Percentiles rank a stretch among this genome's conserved stretches.
phyloP scores from a whole-genome alignment of 192 early-diverging fungal species.

The Coemansia sp. region DNA sequence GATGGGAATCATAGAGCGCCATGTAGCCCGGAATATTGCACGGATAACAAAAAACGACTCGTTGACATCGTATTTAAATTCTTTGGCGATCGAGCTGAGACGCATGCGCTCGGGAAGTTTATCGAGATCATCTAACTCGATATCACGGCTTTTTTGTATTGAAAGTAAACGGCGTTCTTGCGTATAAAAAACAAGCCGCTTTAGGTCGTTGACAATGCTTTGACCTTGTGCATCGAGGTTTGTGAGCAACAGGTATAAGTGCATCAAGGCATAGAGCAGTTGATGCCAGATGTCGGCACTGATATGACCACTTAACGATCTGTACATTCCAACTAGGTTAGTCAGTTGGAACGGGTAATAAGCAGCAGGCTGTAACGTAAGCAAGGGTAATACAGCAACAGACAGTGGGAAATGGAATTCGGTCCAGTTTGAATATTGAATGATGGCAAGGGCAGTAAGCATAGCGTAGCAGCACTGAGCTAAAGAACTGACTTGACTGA shows the following conservation, averaged over 20 bases:
- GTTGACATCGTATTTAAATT: conserved; percentile 31
- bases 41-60: conserved; percentile 36
- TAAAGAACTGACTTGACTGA: neutral
- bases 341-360: conserved; percentile 13
- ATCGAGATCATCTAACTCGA: conserved; percentile 18
- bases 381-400: neutral
- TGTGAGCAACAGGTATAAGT: conserved; percentile 9
- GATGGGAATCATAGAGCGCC: conserved; percentile 26
- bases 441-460: conserved; percentile 3
- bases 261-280: neutral
- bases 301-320: conserved; percentile 2
- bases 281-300: neutral
- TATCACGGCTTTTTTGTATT: neutral
- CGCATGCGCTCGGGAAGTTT: conserved; percentile 1
- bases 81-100: neutral
- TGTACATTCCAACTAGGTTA: conserved; percentile 15
- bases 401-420: conserved; percentile 2
- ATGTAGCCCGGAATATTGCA: conserved; percentile 24
- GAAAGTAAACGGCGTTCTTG: conserved; percentile 9
- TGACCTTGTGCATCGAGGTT: conserved; percentile 14
- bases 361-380: neutral
- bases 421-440: neutral
- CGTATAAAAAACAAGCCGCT: too few relatives aligned
- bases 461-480: conserved; percentile 2
- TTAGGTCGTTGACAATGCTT: neutral